Evolutionary conservation across 1,139 yeast genomes (phyloP).

Genomic region (Meyerozyma smithsonii): DNA sequence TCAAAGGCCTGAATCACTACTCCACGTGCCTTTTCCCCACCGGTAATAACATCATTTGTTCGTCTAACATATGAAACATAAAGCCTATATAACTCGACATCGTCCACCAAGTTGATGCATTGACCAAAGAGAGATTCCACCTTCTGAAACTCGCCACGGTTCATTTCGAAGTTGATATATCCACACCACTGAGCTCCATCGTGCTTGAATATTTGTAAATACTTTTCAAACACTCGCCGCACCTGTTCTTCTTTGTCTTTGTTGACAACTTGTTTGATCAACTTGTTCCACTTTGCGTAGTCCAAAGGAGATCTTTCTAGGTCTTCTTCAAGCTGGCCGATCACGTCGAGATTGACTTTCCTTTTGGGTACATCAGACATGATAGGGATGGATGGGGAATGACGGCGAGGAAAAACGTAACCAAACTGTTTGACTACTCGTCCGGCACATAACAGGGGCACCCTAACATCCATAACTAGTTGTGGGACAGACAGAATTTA

Average conservation of each 20-base stretch:
- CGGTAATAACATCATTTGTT: constrained; percentile 73
- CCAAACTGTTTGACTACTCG: no score
- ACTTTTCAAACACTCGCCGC: constrained; percentile 54
- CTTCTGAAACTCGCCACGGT: constrained; percentile 61
- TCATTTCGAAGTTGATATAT: constrained; percentile 66
- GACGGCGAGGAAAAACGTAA: not conserved
- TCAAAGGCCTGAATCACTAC: constrained; percentile 80
- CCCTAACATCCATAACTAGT: no score
- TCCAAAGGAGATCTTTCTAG: constrained; percentile 55
- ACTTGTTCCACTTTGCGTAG: constrained; percentile 51
- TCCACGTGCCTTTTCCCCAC: constrained; percentile 79
- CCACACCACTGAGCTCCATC: constrained; percentile 66
- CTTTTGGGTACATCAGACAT: constrained; percentile 21
- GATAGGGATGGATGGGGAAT: constrained; percentile 6
- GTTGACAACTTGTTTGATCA: constrained; percentile 49
- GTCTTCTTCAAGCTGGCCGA: constrained; percentile 57
- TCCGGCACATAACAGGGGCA: no score
- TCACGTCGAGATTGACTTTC: constrained; percentile 40
- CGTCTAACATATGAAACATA: constrained; percentile 79
- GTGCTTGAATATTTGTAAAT: constrained; percentile 61
- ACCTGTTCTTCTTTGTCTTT: constrained; percentile 65
- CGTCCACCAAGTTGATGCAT: constrained; percentile 54
- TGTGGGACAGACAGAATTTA: not conserved
- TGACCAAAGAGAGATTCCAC: constrained; percentile 63
- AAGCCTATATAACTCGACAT: constrained; percentile 64